Conservation (phyloP, 2,329 filamentous ascomycete genomes). For the Pseudocercospora crystallina region DNA sequence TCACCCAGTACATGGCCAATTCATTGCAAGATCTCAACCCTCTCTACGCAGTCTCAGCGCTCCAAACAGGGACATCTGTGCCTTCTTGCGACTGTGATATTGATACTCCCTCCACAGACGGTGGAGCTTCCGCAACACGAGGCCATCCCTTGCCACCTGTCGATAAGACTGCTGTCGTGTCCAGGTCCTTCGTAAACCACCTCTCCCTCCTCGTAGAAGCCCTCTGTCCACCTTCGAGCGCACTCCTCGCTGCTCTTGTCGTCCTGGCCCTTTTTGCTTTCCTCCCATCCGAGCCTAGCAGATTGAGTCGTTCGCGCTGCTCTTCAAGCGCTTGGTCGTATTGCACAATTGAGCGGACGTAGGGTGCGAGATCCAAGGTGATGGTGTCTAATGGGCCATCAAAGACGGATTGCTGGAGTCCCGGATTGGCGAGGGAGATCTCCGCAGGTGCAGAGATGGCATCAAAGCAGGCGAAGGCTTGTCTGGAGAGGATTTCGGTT, state of each 20-base stretch:
- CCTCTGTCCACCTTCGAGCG: conserved; percentile 67
- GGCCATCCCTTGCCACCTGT: conserved; percentile 53
- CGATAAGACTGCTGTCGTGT: conserved; percentile 62
- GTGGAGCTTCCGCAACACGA: conserved; percentile 3
- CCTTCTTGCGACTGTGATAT: too few relatives aligned
- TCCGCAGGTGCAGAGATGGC: conserved; percentile 47
- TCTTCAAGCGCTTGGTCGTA: conserved; percentile 71
- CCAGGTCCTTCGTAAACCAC: conserved; percentile 67
- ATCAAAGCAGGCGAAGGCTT: conserved; percentile 52
- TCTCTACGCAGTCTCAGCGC: too few relatives aligned
- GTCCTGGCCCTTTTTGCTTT: conserved; percentile 62
- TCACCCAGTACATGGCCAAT: too few relatives aligned
- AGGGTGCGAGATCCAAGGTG: conserved; percentile 79
- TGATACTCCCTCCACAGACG: conserved; percentile 1
- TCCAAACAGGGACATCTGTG: too few relatives aligned
- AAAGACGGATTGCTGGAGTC: conserved; percentile 70
- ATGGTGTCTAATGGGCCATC: conserved; percentile 69
- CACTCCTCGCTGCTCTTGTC: conserved; percentile 73
- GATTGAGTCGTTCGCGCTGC: conserved; percentile 63
- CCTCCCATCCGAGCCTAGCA: conserved; percentile 50
- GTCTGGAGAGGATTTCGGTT: conserved; percentile 32
- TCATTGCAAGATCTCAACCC: too few relatives aligned
- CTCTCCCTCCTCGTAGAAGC: conserved; percentile 66
- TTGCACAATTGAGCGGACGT: conserved; percentile 79
- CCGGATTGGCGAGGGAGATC: conserved; percentile 34